Evolutionary conservation across 352 stramenopile species (phyloP), one percentile per base, ranked within the genome.

Genomic region (Globisporangium ultimum): DNA sequence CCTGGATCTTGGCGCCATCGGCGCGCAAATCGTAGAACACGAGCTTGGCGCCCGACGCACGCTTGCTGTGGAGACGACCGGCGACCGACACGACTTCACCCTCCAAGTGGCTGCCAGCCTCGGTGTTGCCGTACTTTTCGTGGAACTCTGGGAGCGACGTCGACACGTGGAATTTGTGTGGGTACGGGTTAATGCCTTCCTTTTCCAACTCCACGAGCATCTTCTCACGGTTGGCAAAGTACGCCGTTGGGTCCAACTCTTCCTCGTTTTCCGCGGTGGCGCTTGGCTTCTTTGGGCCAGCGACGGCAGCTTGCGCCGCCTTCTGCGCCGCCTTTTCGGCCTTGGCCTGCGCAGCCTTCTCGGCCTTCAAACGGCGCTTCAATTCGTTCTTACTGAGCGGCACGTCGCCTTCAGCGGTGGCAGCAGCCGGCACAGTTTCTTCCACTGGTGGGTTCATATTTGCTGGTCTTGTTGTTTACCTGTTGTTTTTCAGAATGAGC

Each of bases 21-120:
- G 87, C 95, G 46, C 95, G 88, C 45, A 99, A 60, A 76, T 98
- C 97, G 74, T 99, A 99, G 75, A 99, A 99, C 53, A 98, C 89
- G 28, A 99, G 80, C 78, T 99, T 97, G 50, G 78, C 96, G 53
- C 97, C 97, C 49, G 98, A 97, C 53, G 84, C 80, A 64, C 97
- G 91, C 76, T 99, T 98, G 63, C 85, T 97, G 60, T 97, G 88
- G 52, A 99, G 87, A 18, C 98, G 92, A 40, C 97, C 97, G 3
- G 97, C 97, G 28, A 99, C 78, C 12, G 90, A 91, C 41, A 98
- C 88, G 1, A 84, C 61, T 22, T 84, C 82, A 40, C 91, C 84
- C 24, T 96, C 74, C 0, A 95, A 22, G 55, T 90, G 81, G 50
- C 73, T 82, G 32, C 97, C 97, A 46, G 84, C 72, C 60, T 97